Base-by-base conservation (phyloP, 345 rosid genomes). In the Gossypium bickii region DNA sequence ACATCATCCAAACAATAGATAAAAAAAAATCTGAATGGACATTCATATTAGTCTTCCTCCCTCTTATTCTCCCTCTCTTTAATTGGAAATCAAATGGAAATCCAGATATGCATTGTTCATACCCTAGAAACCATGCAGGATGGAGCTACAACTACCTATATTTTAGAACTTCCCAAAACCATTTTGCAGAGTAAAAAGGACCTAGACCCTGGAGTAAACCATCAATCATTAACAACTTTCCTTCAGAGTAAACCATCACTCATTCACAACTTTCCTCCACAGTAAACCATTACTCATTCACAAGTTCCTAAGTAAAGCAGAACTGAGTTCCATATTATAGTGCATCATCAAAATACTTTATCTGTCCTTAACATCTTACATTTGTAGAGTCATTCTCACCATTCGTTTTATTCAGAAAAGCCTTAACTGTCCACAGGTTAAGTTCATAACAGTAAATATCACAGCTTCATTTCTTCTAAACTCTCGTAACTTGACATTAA, bases 401-500 rank as follows among this genome's bases (percentile, higher is more conserved):
- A 48, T 48, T 47, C 18, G 2, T 47, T 47, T 47, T 7, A 41
- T 2, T 47, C 41, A 1, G 20, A 6, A 48, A 48, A 47, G 45
- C 38, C 52, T 67, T 24, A 22, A 29, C 49, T 48, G 12, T 24
- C 41, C 20, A 24, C 27, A 20, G 6, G 2, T 22, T 67, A 49
- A 47, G 71, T 24, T 47, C 56, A 48, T 67, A 67, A 47, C 20
- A 67, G 43, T 22, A n/a, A 48, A 24, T 12, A 49, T 49, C 43
- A 41, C 2, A 0, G 2, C 22, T 48, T 67, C 29, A 45, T 47
- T 47, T 48, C 12, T n/a, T 16, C 7, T 47, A 8, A 48, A 24
- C 9, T 67, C 57, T 67, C 71, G 41, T 67, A 24, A 67, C 7
- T 68, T 68, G 58, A 48, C 41, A 12, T 53, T 49, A 25, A 48